Percentiles rank a stretch among this genome's conserved stretches.
phyloP scores from a whole-genome alignment of 805 yeast species.

The Ogataea chonburiensis region DNA sequence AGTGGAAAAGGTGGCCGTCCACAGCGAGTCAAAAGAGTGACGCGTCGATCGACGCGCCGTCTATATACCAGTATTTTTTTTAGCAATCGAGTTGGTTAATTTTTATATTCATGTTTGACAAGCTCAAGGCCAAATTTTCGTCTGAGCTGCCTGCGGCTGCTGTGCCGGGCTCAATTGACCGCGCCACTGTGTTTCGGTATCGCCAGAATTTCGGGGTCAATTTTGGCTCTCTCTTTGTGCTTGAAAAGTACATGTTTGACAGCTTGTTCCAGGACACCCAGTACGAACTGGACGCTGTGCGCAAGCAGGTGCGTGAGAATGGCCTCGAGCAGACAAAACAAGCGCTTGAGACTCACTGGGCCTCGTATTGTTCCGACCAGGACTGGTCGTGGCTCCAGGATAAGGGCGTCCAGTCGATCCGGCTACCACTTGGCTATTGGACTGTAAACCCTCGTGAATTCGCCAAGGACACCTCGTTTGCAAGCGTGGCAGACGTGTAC shows the following conservation, averaged over 20 bases:
- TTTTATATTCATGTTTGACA: slow-evolving; percentile 16
- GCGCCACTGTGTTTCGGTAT: slow-evolving; percentile 51
- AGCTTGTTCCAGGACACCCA: slow-evolving; percentile 57
- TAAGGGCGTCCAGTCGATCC: slow-evolving; percentile 71
- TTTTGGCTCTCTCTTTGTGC: slow-evolving; percentile 75
- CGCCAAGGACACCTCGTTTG: slow-evolving; percentile 63
- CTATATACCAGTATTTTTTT: slow-evolving; percentile 3
- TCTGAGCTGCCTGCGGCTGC: slow-evolving; percentile 37
- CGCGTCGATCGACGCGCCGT: slow-evolving; percentile 11
- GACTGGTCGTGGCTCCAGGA: slow-evolving; percentile 79
- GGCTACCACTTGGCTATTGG: slow-evolving; percentile 95
- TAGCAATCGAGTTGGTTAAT: slow-evolving; percentile 7
- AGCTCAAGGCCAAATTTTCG: slow-evolving; percentile 17
- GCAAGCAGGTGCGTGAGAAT: slow-evolving; percentile 42
- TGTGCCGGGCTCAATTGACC: slow-evolving; percentile 33
- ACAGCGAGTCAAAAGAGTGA: neutral
- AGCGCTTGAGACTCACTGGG: slow-evolving; percentile 66
- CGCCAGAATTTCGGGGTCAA: slow-evolving; percentile 80
- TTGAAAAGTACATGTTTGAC: slow-evolving; percentile 77
- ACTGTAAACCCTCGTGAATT: slow-evolving; percentile 64
- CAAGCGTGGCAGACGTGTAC: slow-evolving; percentile 54
- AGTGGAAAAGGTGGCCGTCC: too few relatives aligned
- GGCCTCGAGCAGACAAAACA: slow-evolving; percentile 56
- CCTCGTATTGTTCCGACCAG: slow-evolving; percentile 52
- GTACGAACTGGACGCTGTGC: slow-evolving; percentile 74